phyloP scores from a whole-genome alignment of 768 basidiomycete genomes.

The Holtermanniella nyarrowii region DNA sequence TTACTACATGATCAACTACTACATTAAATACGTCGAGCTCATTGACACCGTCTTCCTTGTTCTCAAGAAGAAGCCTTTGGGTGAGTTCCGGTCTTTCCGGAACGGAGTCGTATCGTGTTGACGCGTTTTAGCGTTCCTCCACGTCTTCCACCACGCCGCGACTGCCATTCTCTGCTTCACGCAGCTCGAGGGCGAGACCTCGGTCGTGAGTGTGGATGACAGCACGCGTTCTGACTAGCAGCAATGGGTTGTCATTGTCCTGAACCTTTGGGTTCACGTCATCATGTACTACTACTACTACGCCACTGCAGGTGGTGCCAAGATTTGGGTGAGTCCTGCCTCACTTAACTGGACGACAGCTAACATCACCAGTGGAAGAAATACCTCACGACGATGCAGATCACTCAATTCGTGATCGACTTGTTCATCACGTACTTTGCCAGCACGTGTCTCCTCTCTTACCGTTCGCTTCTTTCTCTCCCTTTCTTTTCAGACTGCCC shows the following conservation, averaged over 20 bases:
- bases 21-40: constrained; percentile 94
- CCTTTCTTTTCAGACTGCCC: constrained; percentile 8
- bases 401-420: constrained; percentile 89
- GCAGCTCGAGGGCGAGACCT: constrained; percentile 88
- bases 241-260: constrained; percentile 92
- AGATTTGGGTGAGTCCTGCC: constrained; percentile 66
- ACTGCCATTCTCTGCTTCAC: constrained; percentile 90
- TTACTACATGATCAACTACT: constrained; percentile 99
- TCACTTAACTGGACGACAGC: not conserved
- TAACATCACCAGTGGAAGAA: constrained; percentile 78
- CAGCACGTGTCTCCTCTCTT: constrained; percentile 52
- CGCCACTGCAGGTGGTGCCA: constrained; percentile 91
- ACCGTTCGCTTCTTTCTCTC: constrained; percentile 11
- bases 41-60: constrained; percentile 94
- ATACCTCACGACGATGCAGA: constrained; percentile 93
- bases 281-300: constrained; percentile 99
- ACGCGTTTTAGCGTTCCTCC: constrained; percentile 69
- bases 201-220: constrained; percentile 57
- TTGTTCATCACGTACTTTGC: constrained; percentile 85
- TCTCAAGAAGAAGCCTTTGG: constrained; percentile 94
- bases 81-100: no score
- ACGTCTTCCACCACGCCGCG: constrained; percentile 98
- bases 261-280: constrained; percentile 89
- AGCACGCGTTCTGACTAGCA: constrained; percentile 34
- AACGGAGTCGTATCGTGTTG: not conserved